Conservation (phyloP, 305 asterid genomes). For the Salvia sclarea region DNA sequence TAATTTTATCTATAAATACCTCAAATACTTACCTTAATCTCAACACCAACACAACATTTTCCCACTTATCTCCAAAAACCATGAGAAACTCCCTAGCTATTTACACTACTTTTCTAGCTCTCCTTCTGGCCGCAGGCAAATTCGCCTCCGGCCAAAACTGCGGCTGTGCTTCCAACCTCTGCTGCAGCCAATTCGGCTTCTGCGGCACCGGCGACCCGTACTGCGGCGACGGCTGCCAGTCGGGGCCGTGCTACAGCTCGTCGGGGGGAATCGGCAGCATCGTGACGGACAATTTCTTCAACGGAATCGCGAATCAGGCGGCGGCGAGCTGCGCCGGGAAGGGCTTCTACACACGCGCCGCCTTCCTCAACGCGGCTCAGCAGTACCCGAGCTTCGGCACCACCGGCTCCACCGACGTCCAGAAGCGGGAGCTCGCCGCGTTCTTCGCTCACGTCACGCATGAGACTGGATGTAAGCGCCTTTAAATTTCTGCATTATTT, state of each 20-base stretch:
- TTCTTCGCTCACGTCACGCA: constrained; percentile 28
- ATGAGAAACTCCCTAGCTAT: neutral
- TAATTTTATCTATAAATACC: constrained; percentile 4
- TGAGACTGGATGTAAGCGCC: constrained; percentile 17
- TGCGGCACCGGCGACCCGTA: constrained; percentile 31
- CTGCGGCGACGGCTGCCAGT: constrained; percentile 39
- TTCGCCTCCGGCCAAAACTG: constrained; percentile 40
- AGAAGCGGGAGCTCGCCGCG: constrained; percentile 19
- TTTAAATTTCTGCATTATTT: neutral
- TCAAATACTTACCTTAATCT: neutral
- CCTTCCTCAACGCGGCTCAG: constrained; percentile 13
- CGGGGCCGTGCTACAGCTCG: constrained; percentile 45
- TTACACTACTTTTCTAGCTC: constrained; percentile 22
- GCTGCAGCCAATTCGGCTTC: constrained; percentile 42
- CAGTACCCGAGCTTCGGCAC: constrained; percentile 34
- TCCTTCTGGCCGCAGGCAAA: constrained; percentile 1
- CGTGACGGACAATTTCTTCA: too few relatives aligned
- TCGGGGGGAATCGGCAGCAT: too few relatives aligned
- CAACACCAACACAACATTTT: constrained; percentile 14
- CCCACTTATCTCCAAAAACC: neutral
- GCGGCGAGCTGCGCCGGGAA: constrained; percentile 33
- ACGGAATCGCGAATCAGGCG: constrained; percentile 37
- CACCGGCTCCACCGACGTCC: constrained; percentile 7
- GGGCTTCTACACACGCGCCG: constrained; percentile 38
- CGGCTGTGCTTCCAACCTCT: constrained; percentile 37